Evolutionary conservation across 495 filamentous ascomycete species (phyloP), one percentile per base, ranked within the genome.

Genomic region (Penicillium soppii): DNA sequence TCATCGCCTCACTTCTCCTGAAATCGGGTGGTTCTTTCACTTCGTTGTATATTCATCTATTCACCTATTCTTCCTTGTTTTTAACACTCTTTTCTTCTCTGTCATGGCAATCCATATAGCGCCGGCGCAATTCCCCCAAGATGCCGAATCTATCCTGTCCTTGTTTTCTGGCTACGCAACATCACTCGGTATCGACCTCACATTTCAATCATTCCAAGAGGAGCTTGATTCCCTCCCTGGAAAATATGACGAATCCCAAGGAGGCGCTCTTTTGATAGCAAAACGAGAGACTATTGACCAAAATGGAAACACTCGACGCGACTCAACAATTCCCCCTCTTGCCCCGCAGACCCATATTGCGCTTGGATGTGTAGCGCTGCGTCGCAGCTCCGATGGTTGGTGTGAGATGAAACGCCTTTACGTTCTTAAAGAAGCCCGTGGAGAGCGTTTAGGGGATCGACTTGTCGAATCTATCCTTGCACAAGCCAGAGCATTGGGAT

Each of bases 401-500:
- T 83, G 80, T 62, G 82, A 87, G 51, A 78, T 85, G 74, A 85
- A 86, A 57, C 70, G 82, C 0, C 68, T 87, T 0, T 85, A 81
- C 52, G 68, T 80, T 16, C 38, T 63, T 1, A 74, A 74, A 0
- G 52, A 62, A 37, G 72, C 67, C 7, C 71, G 82, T 8, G 75
- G 79, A 6, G 43, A 70, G 10, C 78, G 77, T 0, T 47, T 83
- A 2, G 83, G 82, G 3, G 62, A 61, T 26, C 57, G 53, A 15
- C 62, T 86, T 15, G 64, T 81, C 1, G 55, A 67, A 19, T 67
- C 63, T 5, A 69, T 77, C 12, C 47, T 83, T 5, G 60, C 61
- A 21, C 58, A 65, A 30, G 83, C 80, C n/a, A 66, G 50, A 42
- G 41, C 56, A 5, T 32, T 78, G 38, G 77, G 73, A 5, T 86